Evolutionary conservation across 441 rosid species (phyloP).

Genomic region (Brassica balearica): DNA sequence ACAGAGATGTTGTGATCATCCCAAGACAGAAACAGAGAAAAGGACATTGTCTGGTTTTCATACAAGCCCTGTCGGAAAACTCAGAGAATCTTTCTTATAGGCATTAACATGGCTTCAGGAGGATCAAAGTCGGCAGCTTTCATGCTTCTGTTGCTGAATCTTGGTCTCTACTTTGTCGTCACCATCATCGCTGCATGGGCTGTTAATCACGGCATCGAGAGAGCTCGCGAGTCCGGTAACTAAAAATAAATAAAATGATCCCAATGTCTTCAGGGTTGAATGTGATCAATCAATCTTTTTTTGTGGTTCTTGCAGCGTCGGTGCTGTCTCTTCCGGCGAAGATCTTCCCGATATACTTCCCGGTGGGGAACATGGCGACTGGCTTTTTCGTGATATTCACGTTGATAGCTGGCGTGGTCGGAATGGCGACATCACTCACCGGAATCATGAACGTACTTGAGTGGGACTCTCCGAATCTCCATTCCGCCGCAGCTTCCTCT

Average conservation of each 20-base stretch:
- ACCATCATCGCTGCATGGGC: constrained; percentile 77
- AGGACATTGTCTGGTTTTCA: constrained; percentile 19
- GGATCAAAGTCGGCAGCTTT: constrained; percentile 68
- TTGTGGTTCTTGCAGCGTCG: constrained; percentile 57
- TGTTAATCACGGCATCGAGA: constrained; percentile 68
- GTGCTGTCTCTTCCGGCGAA: constrained; percentile 68
- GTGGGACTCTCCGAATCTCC: constrained; percentile 58
- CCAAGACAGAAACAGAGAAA: constrained; percentile 29
- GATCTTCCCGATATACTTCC: constrained; percentile 84
- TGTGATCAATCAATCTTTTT: neutral
- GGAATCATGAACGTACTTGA: constrained; percentile 59
- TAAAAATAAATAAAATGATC: neutral
- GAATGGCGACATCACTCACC: constrained; percentile 74
- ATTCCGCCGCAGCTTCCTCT: constrained; percentile 74
- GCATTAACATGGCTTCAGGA: constrained; percentile 63
- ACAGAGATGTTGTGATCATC: constrained; percentile 1
- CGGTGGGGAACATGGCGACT: constrained; percentile 87
- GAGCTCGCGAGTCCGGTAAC: constrained; percentile 65
- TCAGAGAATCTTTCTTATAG: constrained; percentile 26
- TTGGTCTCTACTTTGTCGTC: constrained; percentile 66
- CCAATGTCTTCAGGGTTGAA: neutral
- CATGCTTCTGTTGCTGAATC: constrained; percentile 66
- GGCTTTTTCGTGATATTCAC: constrained; percentile 74
- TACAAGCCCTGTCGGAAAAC: constrained; percentile 18
- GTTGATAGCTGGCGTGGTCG: constrained; percentile 79